phyloP scores from a whole-genome alignment of 2,329 filamentous ascomycete genomes.

The Penicillium sp. region DNA sequence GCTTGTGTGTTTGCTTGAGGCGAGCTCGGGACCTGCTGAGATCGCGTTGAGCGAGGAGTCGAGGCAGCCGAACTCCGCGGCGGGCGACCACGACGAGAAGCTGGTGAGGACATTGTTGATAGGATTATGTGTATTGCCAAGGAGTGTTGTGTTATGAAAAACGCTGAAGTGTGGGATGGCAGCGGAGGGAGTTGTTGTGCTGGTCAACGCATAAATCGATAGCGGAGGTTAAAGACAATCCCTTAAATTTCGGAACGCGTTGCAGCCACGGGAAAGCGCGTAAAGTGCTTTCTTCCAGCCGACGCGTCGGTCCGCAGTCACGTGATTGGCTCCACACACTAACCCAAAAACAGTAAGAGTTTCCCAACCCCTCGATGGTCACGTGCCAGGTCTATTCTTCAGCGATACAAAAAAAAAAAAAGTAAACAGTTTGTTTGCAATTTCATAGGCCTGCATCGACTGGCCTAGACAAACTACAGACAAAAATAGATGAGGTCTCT shows the following conservation, averaged over 20 bases:
- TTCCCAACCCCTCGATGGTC: neutral
- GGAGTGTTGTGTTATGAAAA: neutral
- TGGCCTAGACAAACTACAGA: neutral
- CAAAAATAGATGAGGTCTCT: neutral
- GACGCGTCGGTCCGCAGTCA: neutral
- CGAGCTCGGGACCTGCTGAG: constrained; percentile 32
- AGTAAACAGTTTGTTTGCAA: neutral
- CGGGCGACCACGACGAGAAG: constrained; percentile 37
- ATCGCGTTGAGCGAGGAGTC: constrained; percentile 33
- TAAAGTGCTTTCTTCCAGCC: constrained; percentile 23
- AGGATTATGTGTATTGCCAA: neutral
- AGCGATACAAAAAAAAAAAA: neutral
- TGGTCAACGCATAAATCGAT: neutral
- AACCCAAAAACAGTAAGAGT: neutral
- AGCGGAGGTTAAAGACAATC: neutral
- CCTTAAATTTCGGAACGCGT: constrained; percentile 13
- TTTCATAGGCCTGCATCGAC: neutral
- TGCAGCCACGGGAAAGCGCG: constrained; percentile 17
- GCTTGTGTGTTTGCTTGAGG: constrained; percentile 26
- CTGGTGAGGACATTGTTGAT: constrained; percentile 40
- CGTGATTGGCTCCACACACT: neutral
- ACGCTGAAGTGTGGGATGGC: neutral
- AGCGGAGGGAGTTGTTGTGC: too few relatives aligned
- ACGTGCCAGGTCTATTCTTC: neutral
- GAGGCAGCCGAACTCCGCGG: constrained; percentile 37